Evolutionary conservation across 2,329 filamentous ascomycete species (phyloP).

Genomic region (Escovopsis sp.): DNA sequence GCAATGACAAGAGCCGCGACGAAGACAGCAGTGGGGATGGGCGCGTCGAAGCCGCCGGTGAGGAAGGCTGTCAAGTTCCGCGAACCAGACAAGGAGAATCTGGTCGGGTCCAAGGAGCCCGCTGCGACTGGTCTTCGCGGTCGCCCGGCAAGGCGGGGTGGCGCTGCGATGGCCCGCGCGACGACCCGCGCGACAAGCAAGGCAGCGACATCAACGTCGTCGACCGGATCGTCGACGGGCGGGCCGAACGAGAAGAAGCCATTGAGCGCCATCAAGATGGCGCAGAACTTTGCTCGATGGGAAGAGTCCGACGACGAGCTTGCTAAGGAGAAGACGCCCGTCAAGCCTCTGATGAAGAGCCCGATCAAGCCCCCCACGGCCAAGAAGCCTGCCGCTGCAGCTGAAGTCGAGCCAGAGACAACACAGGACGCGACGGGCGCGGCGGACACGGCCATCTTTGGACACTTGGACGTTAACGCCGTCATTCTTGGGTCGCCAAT

Average conservation of each 20-base stretch:
- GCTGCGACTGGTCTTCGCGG: conserved; percentile 22
- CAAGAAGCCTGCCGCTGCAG: conserved; percentile 1
- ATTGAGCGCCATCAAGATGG: conserved; percentile 51
- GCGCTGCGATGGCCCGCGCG: conserved; percentile 14
- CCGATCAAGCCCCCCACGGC: conserved; percentile 5
- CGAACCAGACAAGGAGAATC: conserved; percentile 51
- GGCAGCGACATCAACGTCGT: conserved; percentile 12
- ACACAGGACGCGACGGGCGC: background rate
- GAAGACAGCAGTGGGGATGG: conserved; percentile 1
- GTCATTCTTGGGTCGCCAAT: conserved; percentile 38
- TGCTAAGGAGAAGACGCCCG: conserved; percentile 39
- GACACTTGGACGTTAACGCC: conserved; percentile 21
- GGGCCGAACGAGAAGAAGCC: conserved; percentile 27
- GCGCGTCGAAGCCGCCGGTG: conserved; percentile 25
- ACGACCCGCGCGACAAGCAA: conserved; percentile 22
- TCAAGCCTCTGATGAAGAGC: conserved; percentile 23
- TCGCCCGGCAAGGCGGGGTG: conserved; percentile 29
- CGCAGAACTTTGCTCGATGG: conserved; percentile 35
- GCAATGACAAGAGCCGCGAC: conserved; percentile 13
- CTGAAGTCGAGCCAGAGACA: conserved; percentile 2
- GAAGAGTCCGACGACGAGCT: conserved; percentile 46
- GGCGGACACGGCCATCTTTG: conserved; percentile 10
- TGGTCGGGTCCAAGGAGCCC: conserved; percentile 26
- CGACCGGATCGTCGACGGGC: conserved; percentile 16
- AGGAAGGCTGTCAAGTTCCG: conserved; percentile 52